Base-by-base conservation (phyloP, 2,329 filamentous ascomycete genomes). In the Ambrosiella xylebori region DNA sequence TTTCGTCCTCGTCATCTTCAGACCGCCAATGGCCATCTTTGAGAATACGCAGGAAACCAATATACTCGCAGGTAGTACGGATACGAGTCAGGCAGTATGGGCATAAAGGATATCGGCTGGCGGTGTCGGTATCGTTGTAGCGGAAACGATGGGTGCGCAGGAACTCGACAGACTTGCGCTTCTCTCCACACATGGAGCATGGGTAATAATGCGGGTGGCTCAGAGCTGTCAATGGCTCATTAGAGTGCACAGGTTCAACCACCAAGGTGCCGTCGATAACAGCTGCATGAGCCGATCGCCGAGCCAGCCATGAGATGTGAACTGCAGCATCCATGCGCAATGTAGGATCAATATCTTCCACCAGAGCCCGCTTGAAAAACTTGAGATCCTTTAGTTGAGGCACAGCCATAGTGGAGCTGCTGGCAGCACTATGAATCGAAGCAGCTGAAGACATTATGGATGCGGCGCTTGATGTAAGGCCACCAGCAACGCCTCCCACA, bases 291-390 rank as follows among this genome's bases (percentile, higher is more conserved):
- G 97, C 89, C 5, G 85, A 86, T 59, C 93, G 83, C 51, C 91
- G 85, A 54, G 88, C 89, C 52, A 98, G 78, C 88, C 93, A 98
- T 0, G 89, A 96, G 36, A 98, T 79, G 0, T 90, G 88, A 0
- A 93, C 93, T 0, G 93, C 90, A 1, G 82, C 78, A 68, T 98
- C 93, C 2, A 98, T 78, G 47, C 93, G 83, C 8, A 98, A 73
- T 0, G 93, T 95, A 0, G 93, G 93, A 67, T 98, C 93, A 59
- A 98, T 88, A 66, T 98, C 93, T 68, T 98, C 93, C 17, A 81
- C 77, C 35, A 97, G 71, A 5, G 83, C 84, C 52, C 93, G 83
- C 72, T 97, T 97, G 73, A 91, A 98, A 67, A 97, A 98, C 63
- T 86, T 88, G 36, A 86, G 88, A 59, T 97, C 93, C 66, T 93